phyloP scores from a whole-genome alignment of 2,329 filamentous ascomycete genomes.

The Claviceps sp. region DNA sequence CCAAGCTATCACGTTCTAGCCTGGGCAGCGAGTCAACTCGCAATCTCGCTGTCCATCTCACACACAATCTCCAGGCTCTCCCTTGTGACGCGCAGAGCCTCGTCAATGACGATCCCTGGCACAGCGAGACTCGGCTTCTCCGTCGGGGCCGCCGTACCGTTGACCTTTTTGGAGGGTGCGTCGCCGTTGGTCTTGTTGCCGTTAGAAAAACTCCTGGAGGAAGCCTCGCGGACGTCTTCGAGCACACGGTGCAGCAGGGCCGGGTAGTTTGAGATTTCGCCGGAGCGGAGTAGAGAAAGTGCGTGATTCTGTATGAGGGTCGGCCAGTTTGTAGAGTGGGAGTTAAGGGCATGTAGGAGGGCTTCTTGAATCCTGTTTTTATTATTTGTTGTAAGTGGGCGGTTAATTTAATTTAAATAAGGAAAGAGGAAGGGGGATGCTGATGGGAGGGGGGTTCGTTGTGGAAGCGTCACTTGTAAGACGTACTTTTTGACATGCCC shows the following conservation, averaged over 20 bases:
- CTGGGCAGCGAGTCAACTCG: slow-evolving; percentile 5
- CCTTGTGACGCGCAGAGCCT: slow-evolving; percentile 45
- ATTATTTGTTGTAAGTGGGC: neutral
- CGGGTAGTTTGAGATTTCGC: slow-evolving; percentile 46
- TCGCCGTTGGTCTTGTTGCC: slow-evolving; percentile 24
- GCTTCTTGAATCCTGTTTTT: slow-evolving; percentile 45
- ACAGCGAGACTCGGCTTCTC: slow-evolving; percentile 34
- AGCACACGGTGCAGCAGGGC: slow-evolving; percentile 46
- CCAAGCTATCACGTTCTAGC: neutral
- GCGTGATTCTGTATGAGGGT: slow-evolving; percentile 46
- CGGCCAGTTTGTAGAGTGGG: slow-evolving; percentile 48
- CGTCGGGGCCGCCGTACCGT: slow-evolving; percentile 12
- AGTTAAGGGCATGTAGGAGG: slow-evolving; percentile 47
- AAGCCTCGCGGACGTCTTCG: slow-evolving; percentile 44
- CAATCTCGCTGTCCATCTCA: slow-evolving; percentile 21
- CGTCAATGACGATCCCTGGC: slow-evolving; percentile 45
- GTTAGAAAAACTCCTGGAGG: slow-evolving; percentile 15
- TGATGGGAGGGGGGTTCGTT: neutral
- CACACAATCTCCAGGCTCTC: slow-evolving; percentile 42
- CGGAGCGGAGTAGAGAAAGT: slow-evolving; percentile 44
- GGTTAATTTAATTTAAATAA: neutral
- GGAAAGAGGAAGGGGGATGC: neutral
- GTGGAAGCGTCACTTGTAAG: neutral
- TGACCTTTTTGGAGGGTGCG: slow-evolving; percentile 11
- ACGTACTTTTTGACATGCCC: slow-evolving; percentile 46